Percentiles rank a stretch among this genome's conserved stretches.
phyloP scores from a whole-genome alignment of 139 green algal species.

The Micractinium sp. region DNA sequence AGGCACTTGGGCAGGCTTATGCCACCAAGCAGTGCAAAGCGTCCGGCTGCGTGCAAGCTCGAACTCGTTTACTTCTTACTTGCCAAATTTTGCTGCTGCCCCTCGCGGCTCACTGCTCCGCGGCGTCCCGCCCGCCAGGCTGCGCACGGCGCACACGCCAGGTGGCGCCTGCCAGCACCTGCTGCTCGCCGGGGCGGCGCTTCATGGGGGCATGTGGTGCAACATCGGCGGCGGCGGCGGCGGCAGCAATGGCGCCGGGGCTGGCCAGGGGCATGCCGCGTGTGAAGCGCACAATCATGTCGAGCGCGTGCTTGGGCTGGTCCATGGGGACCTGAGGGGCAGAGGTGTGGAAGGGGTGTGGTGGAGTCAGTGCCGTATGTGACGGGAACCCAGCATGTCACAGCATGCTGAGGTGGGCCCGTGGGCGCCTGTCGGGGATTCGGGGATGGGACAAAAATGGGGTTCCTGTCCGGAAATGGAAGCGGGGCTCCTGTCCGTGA shows the following conservation, averaged over 20 bases:
- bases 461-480: no score
- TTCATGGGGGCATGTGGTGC: not conserved
- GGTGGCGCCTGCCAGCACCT: slow-evolving; percentile 8
- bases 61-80: no score
- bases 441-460: no score
- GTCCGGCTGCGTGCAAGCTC: no score
- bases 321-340: slow-evolving; percentile 81
- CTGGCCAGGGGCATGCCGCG: slow-evolving; percentile 35
- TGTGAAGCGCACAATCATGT: slow-evolving; percentile 80
- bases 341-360: not conserved
- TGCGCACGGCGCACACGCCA: slow-evolving; percentile 8
- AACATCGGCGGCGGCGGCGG: not conserved
- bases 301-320: slow-evolving; percentile 64
- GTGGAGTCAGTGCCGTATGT: not conserved
- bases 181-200: not conserved
- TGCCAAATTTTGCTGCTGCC: no score
- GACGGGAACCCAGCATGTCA: no score
- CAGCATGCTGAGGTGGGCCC: no score
- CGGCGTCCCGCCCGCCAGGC: not conserved
- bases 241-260: not conserved
- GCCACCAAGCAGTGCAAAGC: no score
- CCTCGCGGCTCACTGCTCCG: slow-evolving; percentile 13
- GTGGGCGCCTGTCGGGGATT: no score
- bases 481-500: no score
- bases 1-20: no score